Percentiles rank a stretch among this genome's conserved stretches.
These are phyloP conservation scores for Mikania micrantha DNA, from an alignment of 129 eudicot species.

Conservation along the genomic window DNA sequence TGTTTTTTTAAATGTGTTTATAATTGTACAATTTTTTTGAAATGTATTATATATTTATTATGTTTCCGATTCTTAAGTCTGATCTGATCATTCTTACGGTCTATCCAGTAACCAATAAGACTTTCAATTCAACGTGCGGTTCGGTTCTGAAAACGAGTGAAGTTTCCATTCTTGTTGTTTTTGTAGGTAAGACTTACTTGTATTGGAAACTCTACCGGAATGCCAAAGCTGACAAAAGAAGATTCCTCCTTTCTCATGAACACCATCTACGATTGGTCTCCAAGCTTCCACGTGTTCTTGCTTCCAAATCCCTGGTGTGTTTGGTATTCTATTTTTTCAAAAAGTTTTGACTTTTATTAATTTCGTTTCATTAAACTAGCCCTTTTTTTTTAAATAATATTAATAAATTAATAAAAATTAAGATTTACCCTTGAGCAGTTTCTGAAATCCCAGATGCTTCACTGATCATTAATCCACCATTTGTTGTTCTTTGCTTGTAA, in stretches of 20 bases:
- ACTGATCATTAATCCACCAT: constrained; percentile 35
- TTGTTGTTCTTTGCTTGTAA: constrained; percentile 36
- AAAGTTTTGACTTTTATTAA: neutral
- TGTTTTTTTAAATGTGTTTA: no score
- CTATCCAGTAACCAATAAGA: no score
- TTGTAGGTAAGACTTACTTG: no score
- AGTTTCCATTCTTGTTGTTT: no score
- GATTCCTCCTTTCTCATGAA: constrained; percentile 33
- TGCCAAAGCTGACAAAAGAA: constrained; percentile 41
- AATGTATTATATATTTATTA: no score
- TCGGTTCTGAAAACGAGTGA: no score
- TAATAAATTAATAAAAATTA: neutral
- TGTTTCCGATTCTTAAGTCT: no score
- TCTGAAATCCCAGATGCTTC: constrained; percentile 43
- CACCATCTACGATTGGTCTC: constrained; percentile 34
- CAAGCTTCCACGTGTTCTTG: constrained; percentile 36
- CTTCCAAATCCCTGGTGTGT: constrained; percentile 42
- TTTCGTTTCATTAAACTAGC: neutral
- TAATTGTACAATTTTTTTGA: no score
- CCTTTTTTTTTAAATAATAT: neutral
- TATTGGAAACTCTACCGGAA: constrained; percentile 37
- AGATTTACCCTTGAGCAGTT: constrained; percentile 32
- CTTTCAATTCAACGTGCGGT: no score
- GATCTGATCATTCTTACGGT: no score
- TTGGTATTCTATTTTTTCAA: constrained; percentile 14